Conservation (phyloP, 768 basidiomycete species). For the Suillus subluteus region DNA sequence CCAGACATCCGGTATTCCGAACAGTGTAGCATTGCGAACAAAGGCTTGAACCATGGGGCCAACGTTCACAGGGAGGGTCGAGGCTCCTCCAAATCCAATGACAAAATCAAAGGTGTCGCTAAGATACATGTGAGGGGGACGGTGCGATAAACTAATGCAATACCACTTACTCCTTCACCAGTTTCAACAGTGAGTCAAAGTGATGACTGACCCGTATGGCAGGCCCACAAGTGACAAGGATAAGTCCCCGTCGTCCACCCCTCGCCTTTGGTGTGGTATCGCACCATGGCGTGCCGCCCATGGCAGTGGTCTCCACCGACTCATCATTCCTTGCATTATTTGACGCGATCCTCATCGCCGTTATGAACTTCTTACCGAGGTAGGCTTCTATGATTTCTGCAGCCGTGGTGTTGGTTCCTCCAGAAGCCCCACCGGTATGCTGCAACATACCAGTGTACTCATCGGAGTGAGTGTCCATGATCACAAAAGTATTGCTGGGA, state of each 20-base stretch:
- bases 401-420: background rate
- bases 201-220: background rate
- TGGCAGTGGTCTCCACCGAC: background rate
- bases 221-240: background rate
- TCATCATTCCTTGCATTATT: background rate
- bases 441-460: background rate
- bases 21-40: background rate
- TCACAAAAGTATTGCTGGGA: background rate
- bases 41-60: background rate
- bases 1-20: slow-evolving; percentile 4
- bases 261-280: background rate
- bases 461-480: background rate
- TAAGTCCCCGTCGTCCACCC: background rate
- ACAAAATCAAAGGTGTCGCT: slow-evolving; percentile 7
- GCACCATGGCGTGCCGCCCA: background rate
- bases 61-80: background rate
- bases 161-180: background rate
- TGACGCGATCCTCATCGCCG: background rate
- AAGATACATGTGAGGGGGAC: background rate
- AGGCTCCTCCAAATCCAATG: slow-evolving; percentile 7
- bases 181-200: background rate
- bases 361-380: background rate
- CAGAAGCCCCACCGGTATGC: background rate
- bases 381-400: background rate
- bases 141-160: background rate